Evolutionary conservation across 768 basidiomycete species (phyloP).

Genomic region (Termitomyces sp.): DNA sequence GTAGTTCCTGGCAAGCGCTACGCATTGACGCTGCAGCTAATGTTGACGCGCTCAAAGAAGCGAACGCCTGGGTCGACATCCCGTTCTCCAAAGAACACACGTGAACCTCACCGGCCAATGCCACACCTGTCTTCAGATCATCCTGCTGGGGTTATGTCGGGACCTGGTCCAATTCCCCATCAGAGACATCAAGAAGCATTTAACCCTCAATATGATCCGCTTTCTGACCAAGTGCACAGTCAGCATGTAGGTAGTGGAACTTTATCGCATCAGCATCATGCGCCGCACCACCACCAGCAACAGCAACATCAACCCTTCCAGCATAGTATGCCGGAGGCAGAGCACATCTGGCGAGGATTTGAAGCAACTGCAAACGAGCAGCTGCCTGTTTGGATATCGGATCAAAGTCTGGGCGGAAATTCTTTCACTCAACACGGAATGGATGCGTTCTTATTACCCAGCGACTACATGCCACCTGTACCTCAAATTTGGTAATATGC

Average conservation of each 20-base stretch:
- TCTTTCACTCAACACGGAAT: slow-evolving; percentile 79
- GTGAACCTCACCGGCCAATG: slow-evolving; percentile 48
- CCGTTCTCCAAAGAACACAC: slow-evolving; percentile 55
- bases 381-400: slow-evolving; percentile 82
- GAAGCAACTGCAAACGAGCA: slow-evolving; percentile 70
- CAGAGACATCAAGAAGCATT: slow-evolving; percentile 45
- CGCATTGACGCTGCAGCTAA: slow-evolving; percentile 82
- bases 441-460: slow-evolving; percentile 78
- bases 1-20: slow-evolving; percentile 91
- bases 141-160: slow-evolving; percentile 20
- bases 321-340: slow-evolving; percentile 36
- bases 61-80: slow-evolving; percentile 51
- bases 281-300: slow-evolving; percentile 14
- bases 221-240: slow-evolving; percentile 24
- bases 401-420: slow-evolving; percentile 73
- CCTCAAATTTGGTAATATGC: slow-evolving; percentile 68
- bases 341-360: slow-evolving; percentile 73
- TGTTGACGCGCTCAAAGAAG: slow-evolving; percentile 75
- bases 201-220: slow-evolving; percentile 53
- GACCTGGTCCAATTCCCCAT: slow-evolving; percentile 25
- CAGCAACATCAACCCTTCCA: slow-evolving; percentile 26
- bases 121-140: slow-evolving; percentile 40
- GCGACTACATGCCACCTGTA: slow-evolving; percentile 65
- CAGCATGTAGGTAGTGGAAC: slow-evolving; percentile 13
- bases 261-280: slow-evolving; percentile 23